These are phyloP conservation scores for Sungouiozyma intestinalis DNA, from an alignment of 805 yeast genomes.

Conservation along the genomic window DNA sequence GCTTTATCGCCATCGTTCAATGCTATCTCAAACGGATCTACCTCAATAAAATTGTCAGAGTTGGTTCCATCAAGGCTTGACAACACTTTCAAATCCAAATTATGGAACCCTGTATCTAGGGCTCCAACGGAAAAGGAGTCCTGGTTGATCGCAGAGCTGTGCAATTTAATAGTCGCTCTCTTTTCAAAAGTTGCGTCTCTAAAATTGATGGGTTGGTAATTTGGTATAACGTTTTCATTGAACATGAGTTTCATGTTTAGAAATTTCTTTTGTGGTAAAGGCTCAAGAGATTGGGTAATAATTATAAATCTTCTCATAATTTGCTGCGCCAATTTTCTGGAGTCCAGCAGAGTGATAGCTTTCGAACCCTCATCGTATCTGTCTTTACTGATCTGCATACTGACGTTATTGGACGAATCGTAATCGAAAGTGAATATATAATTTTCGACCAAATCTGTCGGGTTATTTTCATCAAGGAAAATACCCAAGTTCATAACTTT, in stretches of 20 bases:
- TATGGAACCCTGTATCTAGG: constrained; percentile 26
- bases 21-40: constrained; percentile 21
- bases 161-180: constrained; percentile 28
- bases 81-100: constrained; percentile 24
- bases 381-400: not conserved
- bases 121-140: constrained; percentile 24
- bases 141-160: constrained; percentile 1
- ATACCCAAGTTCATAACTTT: constrained; percentile 38
- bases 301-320: constrained; percentile 42
- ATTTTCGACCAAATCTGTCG: constrained; percentile 37
- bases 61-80: constrained; percentile 15
- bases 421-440: constrained; percentile 42
- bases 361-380: constrained; percentile 6
- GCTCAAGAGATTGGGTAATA: constrained; percentile 43
- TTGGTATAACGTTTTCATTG: constrained; percentile 36
- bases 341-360: constrained; percentile 24
- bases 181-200: constrained; percentile 33
- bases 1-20: not conserved
- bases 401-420: constrained; percentile 5
- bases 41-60: constrained; percentile 1
- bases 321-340: constrained; percentile 38
- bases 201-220: constrained; percentile 41
- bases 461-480: constrained; percentile 33
- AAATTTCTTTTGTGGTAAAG: constrained; percentile 38
- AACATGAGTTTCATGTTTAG: constrained; percentile 40